Conservation (phyloP, 2,329 filamentous ascomycete genomes). For the Verticillium tricorpus region DNA sequence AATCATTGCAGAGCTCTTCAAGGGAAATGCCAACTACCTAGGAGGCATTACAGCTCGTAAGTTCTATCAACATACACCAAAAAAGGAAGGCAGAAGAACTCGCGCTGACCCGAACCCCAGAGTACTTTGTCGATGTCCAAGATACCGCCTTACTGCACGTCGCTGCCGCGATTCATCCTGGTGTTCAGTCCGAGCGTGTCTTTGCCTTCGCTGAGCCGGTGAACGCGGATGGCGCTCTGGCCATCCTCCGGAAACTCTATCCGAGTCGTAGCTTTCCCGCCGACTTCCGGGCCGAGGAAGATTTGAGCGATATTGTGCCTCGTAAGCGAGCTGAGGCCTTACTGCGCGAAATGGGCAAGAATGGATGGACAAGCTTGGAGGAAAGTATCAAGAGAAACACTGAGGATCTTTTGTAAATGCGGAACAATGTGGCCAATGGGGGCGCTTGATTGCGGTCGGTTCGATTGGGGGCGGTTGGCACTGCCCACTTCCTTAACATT, state of each 20-base stretch:
- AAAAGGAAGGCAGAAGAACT: not conserved
- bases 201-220: constrained; percentile 46
- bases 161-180: constrained; percentile 40
- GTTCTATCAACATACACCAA: not conserved
- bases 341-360: not conserved
- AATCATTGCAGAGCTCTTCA: constrained; percentile 14
- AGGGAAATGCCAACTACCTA: constrained; percentile 8
- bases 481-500: not conserved
- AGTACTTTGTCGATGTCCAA: constrained; percentile 39
- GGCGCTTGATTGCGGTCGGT: not conserved
- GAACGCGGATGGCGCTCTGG: constrained; percentile 38
- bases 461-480: not conserved
- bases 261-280: constrained; percentile 16
- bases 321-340: not conserved
- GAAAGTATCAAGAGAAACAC: not conserved
- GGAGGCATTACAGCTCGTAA: not conserved
- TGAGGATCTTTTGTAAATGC: not conserved
- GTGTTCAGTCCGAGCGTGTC: constrained; percentile 43
- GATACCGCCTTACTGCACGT: constrained; percentile 49
- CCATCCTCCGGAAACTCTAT: constrained; percentile 16
- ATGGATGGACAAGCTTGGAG: not conserved
- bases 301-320: not conserved
- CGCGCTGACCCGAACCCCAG: constrained; percentile 19
- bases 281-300: constrained; percentile 15
- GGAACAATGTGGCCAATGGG: not conserved